These are phyloP conservation scores for Haplosporangium gracile DNA, from an alignment of 192 early-diverging fungal genomes.

Conservation along the genomic window DNA sequence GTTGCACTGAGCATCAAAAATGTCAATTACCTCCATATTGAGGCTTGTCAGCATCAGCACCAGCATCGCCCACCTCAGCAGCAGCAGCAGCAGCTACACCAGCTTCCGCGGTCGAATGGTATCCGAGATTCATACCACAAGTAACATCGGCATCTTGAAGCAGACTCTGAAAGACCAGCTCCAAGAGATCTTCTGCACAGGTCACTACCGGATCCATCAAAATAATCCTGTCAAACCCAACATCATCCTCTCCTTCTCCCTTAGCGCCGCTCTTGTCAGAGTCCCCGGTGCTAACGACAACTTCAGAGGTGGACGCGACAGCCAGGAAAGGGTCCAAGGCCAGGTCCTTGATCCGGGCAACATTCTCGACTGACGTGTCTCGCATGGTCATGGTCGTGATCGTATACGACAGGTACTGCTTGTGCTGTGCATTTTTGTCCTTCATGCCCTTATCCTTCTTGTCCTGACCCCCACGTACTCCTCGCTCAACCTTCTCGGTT, in stretches of 20 bases:
- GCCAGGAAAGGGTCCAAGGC: slow-evolving; percentile 13
- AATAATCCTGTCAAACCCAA: slow-evolving; percentile 46
- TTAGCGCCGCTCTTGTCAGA: background rate
- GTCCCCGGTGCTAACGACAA: background rate
- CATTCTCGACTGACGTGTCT: slow-evolving; percentile 13
- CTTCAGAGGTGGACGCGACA: background rate
- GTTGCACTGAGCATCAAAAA: too few relatives aligned
- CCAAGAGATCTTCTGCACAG: slow-evolving; percentile 62
- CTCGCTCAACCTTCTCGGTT: too few relatives aligned
- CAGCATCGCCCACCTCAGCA: background rate
- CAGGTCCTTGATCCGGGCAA: slow-evolving; percentile 19
- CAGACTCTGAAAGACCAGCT: slow-evolving; percentile 60
- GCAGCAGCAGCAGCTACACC: background rate
- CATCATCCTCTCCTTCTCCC: background rate
- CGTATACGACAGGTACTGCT: slow-evolving; percentile 15
- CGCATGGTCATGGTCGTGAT: slow-evolving; percentile 18
- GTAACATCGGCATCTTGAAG: slow-evolving; percentile 59
- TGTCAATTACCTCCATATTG: background rate
- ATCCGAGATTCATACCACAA: slow-evolving; percentile 61
- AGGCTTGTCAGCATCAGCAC: background rate
- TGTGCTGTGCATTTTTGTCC: background rate
- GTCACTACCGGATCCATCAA: slow-evolving; percentile 63
- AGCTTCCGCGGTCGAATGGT: background rate
- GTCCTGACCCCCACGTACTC: background rate
- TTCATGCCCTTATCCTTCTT: background rate